Evolutionary conservation across 345 rosid species (phyloP), one percentile per base, ranked within the genome.

Genomic region (Eutrema yunnanense): DNA sequence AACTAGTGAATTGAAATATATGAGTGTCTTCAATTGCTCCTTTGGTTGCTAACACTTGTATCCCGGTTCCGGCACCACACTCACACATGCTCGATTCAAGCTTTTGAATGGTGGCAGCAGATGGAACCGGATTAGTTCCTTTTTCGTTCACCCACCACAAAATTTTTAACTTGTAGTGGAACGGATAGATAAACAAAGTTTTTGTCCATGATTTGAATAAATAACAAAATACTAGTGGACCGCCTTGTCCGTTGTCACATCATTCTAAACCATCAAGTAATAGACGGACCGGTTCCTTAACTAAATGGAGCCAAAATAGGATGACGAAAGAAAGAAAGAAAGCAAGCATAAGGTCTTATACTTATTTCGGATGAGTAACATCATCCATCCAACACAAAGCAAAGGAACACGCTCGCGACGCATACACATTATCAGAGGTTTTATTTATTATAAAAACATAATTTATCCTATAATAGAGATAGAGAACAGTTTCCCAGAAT

Each of bases 401-500:
- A 57, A 66, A 50, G 38, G 54, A 49, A 33, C 12, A 58, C 38
- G 36, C 42, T 37, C 29, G 51, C 37, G 41, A 54, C 62, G 16
- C 56, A 58, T 7, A 65, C 65, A 65, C 52, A 64, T 44, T 27
- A 32, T 32, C 55, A 51, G 68, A 51, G 68, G 73, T 6, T n/a
- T 66, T 74, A 74, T 74, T 74, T 67, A 60, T 74, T 1, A 19
- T 19, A 43, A 27, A 9, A 14, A 61, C 69, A 68, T 52, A 26
- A 34, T 26, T 51, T 14, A 53, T 58, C 61, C 43, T 46, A 22
- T 22, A 22, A 43, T 22, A 22, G 49, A 43, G 49, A 43, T 40
- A 26, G 37, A 16, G 2, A 8, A 57, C 55, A 46, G 56, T 19
- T 19, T 70, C 29, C 54, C 65, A 59, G 54, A 41, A 48, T 13